Evolutionary conservation across 2,329 filamentous ascomycete species (phyloP), one percentile per base, ranked within the genome.

Genomic region (Paracoccidioides lutzii): DNA sequence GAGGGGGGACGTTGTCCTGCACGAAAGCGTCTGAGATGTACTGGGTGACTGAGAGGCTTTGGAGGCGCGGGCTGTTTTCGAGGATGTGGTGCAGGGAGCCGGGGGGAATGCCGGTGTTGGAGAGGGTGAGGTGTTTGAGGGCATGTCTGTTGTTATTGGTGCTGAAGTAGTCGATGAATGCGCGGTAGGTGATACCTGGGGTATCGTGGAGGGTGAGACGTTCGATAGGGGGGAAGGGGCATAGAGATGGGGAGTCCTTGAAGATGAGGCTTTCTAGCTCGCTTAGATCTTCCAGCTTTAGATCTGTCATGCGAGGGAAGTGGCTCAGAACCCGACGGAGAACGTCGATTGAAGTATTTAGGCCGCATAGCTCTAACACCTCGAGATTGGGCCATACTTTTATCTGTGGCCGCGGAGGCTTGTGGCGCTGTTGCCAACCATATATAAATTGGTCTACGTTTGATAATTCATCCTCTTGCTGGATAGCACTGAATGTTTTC

Each of bases 231-330:
- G 90, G 90, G 57, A 95, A 85, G 0, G 82, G 79, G 1, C 87
- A 84, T 1, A 90, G 72, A 46, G 81, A 77, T 12, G 84, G 78
- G 56, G 80, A 81, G 52, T 79, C 74, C 28, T 81, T 76, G 64
- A 96, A 85, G n/a, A 90, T 78, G 52, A 85, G 82, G 65, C 96
- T 88, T 53, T 85, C 83, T 58, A 95, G 77, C 70, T 81, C 82
- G 8, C 77, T 75, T 44, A 88, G 80, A 57, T 87, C 79, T 4
- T 81, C 80, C 28, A 95, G 76, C 60, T 87, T 90, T 53, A 96
- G 75, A 12, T 90, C 87, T 22, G 80, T 81, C 51, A 97, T 75
- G 48, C 76, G 76, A 0, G 78, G 76, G 57, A 96, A 78, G 53
- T 78, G 79, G 22, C 78, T 81, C 33, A 96, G 76, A 15, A 86